Conservation (phyloP, 2,329 filamentous ascomycete species). For the Talaromyces piceae region DNA sequence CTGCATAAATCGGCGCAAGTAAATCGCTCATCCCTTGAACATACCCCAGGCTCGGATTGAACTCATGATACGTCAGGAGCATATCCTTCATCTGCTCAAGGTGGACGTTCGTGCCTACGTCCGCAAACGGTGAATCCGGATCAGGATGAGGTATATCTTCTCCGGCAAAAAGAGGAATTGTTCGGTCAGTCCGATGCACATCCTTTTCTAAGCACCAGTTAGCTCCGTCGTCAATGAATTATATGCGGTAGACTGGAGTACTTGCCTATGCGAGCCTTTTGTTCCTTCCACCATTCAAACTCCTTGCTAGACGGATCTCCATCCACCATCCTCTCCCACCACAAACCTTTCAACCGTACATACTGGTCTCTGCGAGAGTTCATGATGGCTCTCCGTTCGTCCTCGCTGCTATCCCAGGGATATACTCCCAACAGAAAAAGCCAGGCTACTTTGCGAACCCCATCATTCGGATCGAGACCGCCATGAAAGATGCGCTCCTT, state of each 20-base stretch:
- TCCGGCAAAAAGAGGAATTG: slow-evolving; percentile 88
- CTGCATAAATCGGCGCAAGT: slow-evolving; percentile 89
- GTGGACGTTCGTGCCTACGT: slow-evolving; percentile 90
- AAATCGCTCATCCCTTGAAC: slow-evolving; percentile 99
- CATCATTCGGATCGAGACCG: slow-evolving; percentile 79
- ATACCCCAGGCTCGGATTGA: slow-evolving; percentile 90
- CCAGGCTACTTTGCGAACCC: slow-evolving; percentile 94
- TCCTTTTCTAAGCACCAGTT: slow-evolving; percentile 68
- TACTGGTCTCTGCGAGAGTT: slow-evolving; percentile 89
- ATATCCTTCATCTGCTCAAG: slow-evolving; percentile 99
- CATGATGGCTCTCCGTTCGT: slow-evolving; percentile 75
- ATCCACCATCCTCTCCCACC: slow-evolving; percentile 92
- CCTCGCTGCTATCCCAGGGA: slow-evolving; percentile 81
- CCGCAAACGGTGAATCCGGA: slow-evolving; percentile 88
- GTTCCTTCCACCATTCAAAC: slow-evolving; percentile 94
- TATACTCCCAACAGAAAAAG: slow-evolving; percentile 86
- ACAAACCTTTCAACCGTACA: slow-evolving; percentile 82
- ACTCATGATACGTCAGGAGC: slow-evolving; percentile 97
- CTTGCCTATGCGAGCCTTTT: slow-evolving; percentile 86
- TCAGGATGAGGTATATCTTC: slow-evolving; percentile 97
- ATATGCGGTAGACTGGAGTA: slow-evolving; percentile 12
- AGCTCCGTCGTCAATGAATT: slow-evolving; percentile 30
- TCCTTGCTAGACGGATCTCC: slow-evolving; percentile 71
- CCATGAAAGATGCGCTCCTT: slow-evolving; percentile 98
- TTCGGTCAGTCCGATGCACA: slow-evolving; percentile 92